Evolutionary conservation across 2,329 filamentous ascomycete genomes (phyloP), one percentile per base, ranked within the genome.

Genomic region (Fusarium circinatum): DNA sequence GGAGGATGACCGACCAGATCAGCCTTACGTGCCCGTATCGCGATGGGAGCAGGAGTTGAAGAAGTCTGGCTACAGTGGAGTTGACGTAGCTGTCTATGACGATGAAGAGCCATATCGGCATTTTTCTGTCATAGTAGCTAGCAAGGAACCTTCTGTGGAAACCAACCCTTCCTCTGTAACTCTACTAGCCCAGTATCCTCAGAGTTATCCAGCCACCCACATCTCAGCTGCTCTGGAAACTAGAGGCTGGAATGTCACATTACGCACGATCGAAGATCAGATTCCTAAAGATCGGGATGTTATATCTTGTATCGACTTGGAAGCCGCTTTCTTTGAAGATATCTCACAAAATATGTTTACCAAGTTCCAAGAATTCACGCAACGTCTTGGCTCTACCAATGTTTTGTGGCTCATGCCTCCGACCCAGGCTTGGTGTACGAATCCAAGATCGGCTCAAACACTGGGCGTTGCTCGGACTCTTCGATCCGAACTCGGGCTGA

Each of bases 41-140:
- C 56, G 66, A 28, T 69, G 66, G 66, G 51, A 67, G 5, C 15
- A 47, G 6, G 66, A 69, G 15, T n/a, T 69, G 6, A 67, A 60
- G 28, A 36, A 22, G 1, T 8, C 58, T 3, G 63, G 66, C 1
- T 69, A 52, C 28, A 62, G 62, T 10, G 66, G 66, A 2, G 62
- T 65, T 18, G 63, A 67, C 20, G 51, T 42, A 3, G 63, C 51
- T 32, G 49, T 41, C 11, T 69, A 34, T 7, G 66, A 69, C 4
- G 63, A 66, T 12, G 45, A 69, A 6, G 63, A 69, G 26, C 63
- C 66, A 3, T 66, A 67, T 47, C 57, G 63, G 4, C 51, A 42
- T 32, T 67, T 42, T 13, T 24, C 66, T 26, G 63, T 62, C 5
- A 58, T 69, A 8, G 51, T 69, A 17, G 57, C 66, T 15, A 58